phyloP scores from a whole-genome alignment of 805 yeast species.

The Yarrowia phangngaensis region DNA sequence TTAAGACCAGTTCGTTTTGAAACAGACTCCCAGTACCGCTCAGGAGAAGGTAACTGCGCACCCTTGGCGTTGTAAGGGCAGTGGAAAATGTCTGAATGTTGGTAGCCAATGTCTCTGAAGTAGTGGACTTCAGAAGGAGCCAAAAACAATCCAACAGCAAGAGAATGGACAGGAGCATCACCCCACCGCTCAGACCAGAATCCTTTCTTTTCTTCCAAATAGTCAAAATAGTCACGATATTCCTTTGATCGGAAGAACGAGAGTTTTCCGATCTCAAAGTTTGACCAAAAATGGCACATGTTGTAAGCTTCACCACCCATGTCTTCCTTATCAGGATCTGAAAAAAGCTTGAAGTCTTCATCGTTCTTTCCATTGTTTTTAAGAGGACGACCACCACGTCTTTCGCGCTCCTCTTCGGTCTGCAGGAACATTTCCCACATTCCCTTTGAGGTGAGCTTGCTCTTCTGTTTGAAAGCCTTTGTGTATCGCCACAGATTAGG shows the following conservation, averaged over 20 bases:
- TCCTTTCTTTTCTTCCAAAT: slow-evolving; percentile 70
- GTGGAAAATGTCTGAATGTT: slow-evolving; percentile 74
- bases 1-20: slow-evolving; percentile 20
- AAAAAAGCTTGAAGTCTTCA: slow-evolving; percentile 38
- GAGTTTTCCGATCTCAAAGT: slow-evolving; percentile 84
- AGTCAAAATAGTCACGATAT: slow-evolving; percentile 65
- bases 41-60: slow-evolving; percentile 23
- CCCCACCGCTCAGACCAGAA: slow-evolving; percentile 95
- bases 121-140: slow-evolving; percentile 73
- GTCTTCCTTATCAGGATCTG: slow-evolving; percentile 38
- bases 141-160: slow-evolving; percentile 76
- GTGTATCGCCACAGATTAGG: slow-evolving; percentile 79
- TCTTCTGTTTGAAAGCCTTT: slow-evolving; percentile 52
- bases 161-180: slow-evolving; percentile 90
- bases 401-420: slow-evolving; percentile 36
- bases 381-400: slow-evolving; percentile 47
- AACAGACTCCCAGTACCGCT: slow-evolving; percentile 16
- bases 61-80: slow-evolving; percentile 72
- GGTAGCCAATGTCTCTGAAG: slow-evolving; percentile 88
- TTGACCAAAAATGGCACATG: slow-evolving; percentile 87
- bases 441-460: slow-evolving; percentile 50
- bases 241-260: slow-evolving; percentile 63
- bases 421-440: slow-evolving; percentile 66
- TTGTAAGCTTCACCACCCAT: slow-evolving; percentile 46
- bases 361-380: slow-evolving; percentile 59